Evolutionary conservation across 345 rosid species (phyloP), one percentile per base, ranked within the genome.

Genomic region (Mangifera indica): DNA sequence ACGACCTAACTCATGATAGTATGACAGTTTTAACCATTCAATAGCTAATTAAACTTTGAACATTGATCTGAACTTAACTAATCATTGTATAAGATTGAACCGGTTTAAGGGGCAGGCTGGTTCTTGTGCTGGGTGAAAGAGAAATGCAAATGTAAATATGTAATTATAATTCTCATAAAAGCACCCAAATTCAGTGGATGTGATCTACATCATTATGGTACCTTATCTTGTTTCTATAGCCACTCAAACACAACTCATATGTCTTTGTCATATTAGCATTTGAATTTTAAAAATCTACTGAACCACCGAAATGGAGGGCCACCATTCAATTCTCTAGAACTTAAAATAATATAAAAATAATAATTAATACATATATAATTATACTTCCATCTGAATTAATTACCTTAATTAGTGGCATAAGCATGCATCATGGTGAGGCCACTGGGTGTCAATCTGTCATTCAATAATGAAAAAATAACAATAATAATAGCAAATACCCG

Each of bases 261-360:
- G 60, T 60, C 60, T 29, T n/a, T 34, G 51, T 71, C 67, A 34
- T 2, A 60, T 60, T 60, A 29, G 40, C 45, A 18, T 59, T 44
- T 45, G 10, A 57, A 15, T 21, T 4, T 20, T 57, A 24, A 15
- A 48, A 68, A 68, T 40, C 40, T 34, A 21, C 66, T 20, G 68
- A 54, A 24, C 68, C 55, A 65, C 69, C 69, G 62, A 14, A 20
- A 17, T 46, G n/a, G 66, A 11, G 32, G 29, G 13, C 58, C 34
- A 59, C 64, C 5, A 14, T 53, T 46, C 55, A 56, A 42, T 69
- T 42, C 24, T 3, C 9, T 22, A 0, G 37, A 37, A 42, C 7
- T 57, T 10, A 51, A 6, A 20, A 14, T 15, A 17, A 46, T 48
- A 10, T 18, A 17, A 34, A 34, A 10, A 18, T 13, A 61, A 4